Base-by-base conservation (phyloP, 2,329 filamentous ascomycete genomes). In the Arthrobotrys pseudoclavata region DNA sequence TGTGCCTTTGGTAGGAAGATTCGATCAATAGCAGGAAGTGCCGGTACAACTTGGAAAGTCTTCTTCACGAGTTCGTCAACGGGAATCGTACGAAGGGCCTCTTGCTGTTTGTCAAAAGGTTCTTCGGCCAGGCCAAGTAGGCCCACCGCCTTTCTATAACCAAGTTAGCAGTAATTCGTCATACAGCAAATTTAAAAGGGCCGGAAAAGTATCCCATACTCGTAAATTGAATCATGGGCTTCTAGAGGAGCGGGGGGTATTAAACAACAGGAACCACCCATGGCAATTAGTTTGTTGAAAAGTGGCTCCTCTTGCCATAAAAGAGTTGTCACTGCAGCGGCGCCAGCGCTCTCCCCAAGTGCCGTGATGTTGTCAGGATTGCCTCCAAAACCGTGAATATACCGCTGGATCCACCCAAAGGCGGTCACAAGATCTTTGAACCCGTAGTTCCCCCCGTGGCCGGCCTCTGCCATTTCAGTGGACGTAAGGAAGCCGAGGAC, bases 341-440 rank as follows among this genome's bases (percentile, higher is more conserved):
- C 82, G 29, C 82, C 83, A 2, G 82, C 81, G 2, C 81, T 83
- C 57, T 83, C 82, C 7, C 83, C 83, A 3, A 80, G 81, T 9
- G 83, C 48, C 9, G 82, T 83, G 31, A 84, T 81, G 29, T 81
- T 81, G 6, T 69, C 79, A 37, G 82, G 81, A 53, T 84, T 82
- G 15, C 83, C 83, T 18, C 82, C 83, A 67, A 84, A 84, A 24
- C 80, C 80, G n/a, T 81, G 79, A 69, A 83, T 83, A 55, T 80
- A 79, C 15, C 71, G 68, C 40, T 77, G 76, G 10, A 79, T 76
- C 80, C 80, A 81, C 22, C 79, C 77, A 48, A 81, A 71, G 4
- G 79, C 80, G 6, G 70, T 24, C 4, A 79, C 67, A 26, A 79
- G 77, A 52, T 81, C 80, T 48, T 79, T 69, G 15, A 79, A 77